Evolutionary conservation across 1,284 basidiomycete species (phyloP), one percentile per base, ranked within the genome.

Genomic region (Ustilago bromivora): DNA sequence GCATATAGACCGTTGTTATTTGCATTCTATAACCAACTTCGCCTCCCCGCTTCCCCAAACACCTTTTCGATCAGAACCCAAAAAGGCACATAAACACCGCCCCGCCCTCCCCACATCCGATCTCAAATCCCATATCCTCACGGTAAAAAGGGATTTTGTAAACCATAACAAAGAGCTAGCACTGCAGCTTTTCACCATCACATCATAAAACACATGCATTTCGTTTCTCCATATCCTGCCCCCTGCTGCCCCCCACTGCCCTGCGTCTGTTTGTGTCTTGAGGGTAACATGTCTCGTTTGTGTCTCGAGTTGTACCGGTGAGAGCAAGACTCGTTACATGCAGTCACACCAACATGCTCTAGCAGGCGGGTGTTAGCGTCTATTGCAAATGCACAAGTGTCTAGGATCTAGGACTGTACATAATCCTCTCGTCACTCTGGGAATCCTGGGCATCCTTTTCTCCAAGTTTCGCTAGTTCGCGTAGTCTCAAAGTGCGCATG

Each of bases 391-490:
- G n/a, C 4, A 23, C 2, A 53, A 32, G 9, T 23, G 19, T 35
- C 41, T 59, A 66, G 2, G 57, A 70, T 51, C 66, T 51, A n/a
- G 76, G 71, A 12, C 80, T 13, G 41, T 78, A 82, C 56, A 81
- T 4, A 4, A 67, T 23, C n/a, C 43, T 61, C 10, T 52, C 47
- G 43, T 82, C 80, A 2, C 12, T 35, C 2, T 3, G 31, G 31
- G 9, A 10, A 19, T 60, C 23, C 49, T 74, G 40, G 2, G 72
- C 70, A 49, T 79, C 72, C 32, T 79, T 71, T 5, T 69, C 72
- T 6, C 82, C 82, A 2, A 81, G 49, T 38, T 73, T 72, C 19
- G 82, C 79, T 12, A 84, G 56, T 47, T 81, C 77, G 12, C 83
- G 57, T 36, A 84, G 41, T 0, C 80, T 57, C 12, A 74, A 34